phyloP scores from a whole-genome alignment of 2,329 filamentous ascomycete species.

The Dactylellina leptospora region DNA sequence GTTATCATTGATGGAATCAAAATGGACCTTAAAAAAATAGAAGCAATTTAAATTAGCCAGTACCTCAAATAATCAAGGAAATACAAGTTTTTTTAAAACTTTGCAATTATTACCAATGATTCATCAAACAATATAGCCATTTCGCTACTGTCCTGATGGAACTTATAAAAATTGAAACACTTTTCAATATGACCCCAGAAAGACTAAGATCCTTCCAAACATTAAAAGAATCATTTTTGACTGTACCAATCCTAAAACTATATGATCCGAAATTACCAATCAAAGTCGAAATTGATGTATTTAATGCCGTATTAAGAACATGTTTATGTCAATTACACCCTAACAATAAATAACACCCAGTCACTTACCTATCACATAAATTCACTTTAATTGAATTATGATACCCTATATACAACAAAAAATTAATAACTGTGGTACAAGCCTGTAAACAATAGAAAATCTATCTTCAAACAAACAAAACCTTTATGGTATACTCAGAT shows the following conservation, averaged over 20 bases:
- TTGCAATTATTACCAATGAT: conserved; percentile 3
- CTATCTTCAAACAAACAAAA: background rate
- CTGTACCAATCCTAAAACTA: background rate
- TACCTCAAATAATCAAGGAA: background rate
- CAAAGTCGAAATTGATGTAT: background rate
- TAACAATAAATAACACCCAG: background rate
- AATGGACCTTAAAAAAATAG: background rate
- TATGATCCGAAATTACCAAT: background rate
- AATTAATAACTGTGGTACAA: conserved; percentile 11
- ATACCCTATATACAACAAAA: conserved; percentile 13
- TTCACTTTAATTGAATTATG: background rate
- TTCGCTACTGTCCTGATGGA: background rate
- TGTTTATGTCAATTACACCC: conserved; percentile 9
- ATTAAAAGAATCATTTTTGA: background rate
- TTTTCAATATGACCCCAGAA: background rate
- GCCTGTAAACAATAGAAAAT: background rate
- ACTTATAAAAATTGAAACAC: background rate
- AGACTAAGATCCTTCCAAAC: background rate
- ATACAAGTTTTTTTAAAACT: background rate
- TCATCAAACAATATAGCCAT: conserved; percentile 5
- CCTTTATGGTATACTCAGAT: background rate
- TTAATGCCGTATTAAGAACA: background rate
- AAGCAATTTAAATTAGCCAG: background rate
- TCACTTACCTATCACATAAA: conserved; percentile 2
- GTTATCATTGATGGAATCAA: background rate